Evolutionary conservation across 2,329 filamentous ascomycete species (phyloP).

Genomic region (Penicillium sp.): DNA sequence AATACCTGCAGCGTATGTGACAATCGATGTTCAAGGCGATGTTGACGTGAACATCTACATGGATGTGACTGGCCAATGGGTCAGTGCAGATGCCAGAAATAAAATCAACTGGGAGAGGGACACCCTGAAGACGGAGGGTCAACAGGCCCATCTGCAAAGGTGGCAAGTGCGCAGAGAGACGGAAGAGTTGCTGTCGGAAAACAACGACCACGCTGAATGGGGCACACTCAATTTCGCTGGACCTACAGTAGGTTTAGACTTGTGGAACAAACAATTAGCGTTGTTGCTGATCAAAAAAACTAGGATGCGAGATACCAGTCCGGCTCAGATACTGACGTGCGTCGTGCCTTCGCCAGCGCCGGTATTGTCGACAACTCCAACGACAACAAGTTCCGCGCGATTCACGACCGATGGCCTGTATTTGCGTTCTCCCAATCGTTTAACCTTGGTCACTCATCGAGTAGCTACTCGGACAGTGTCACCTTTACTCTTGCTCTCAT

Average conservation of each 20-base stretch:
- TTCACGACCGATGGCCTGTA: constrained; percentile 77
- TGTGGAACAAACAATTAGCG: neutral
- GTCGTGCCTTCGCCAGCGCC: constrained; percentile 69
- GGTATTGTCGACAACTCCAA: constrained; percentile 67
- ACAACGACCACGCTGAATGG: constrained; percentile 77
- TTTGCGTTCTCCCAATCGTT: constrained; percentile 77
- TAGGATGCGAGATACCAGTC: constrained; percentile 67
- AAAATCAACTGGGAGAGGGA: constrained; percentile 70
- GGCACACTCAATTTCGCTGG: constrained; percentile 76
- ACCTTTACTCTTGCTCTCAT: constrained; percentile 76
- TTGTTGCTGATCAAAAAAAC: constrained; percentile 12
- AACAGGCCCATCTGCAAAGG: constrained; percentile 43
- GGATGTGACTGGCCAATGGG: constrained; percentile 77
- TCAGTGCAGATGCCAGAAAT: constrained; percentile 71
- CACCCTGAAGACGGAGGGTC: constrained; percentile 43
- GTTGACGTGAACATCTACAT: constrained; percentile 65
- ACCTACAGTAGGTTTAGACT: constrained; percentile 51
- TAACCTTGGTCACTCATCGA: constrained; percentile 46
- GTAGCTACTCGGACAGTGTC: constrained; percentile 54
- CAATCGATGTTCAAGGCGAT: constrained; percentile 67
- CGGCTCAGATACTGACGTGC: constrained; percentile 66
- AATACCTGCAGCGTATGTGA: constrained; percentile 79
- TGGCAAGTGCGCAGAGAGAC: constrained; percentile 46
- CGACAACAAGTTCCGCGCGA: constrained; percentile 67
- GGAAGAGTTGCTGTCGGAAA: constrained; percentile 74